Conservation (phyloP, 768 basidiomycete species). For the Suillus paluster region DNA sequence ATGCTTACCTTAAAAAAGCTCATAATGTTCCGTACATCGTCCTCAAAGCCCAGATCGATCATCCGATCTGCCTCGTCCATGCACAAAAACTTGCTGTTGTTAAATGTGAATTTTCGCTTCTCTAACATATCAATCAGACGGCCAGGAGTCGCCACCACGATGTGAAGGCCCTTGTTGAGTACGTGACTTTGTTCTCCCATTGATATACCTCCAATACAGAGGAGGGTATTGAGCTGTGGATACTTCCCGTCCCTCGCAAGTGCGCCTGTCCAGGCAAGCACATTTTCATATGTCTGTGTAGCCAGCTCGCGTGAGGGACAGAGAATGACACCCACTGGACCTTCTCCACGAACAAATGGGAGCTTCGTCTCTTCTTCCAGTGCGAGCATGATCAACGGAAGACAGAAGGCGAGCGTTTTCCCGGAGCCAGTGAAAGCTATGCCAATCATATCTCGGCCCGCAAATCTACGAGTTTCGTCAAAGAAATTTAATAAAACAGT, state of each 20-base stretch:
- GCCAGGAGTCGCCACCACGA: slow-evolving; percentile 97
- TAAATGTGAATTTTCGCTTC: slow-evolving; percentile 91
- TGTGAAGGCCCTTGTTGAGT: slow-evolving; percentile 88
- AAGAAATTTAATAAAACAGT: background rate
- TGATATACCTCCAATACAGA: slow-evolving; percentile 97
- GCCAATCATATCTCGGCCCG: slow-evolving; percentile 97
- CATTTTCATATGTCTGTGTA: slow-evolving; percentile 95
- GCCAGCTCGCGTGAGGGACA: slow-evolving; percentile 98
- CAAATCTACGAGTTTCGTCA: slow-evolving; percentile 60
- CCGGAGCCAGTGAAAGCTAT: slow-evolving; percentile 99
- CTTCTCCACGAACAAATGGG: slow-evolving; percentile 91
- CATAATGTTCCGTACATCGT: slow-evolving; percentile 98
- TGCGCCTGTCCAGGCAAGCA: slow-evolving; percentile 83
- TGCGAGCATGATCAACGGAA: slow-evolving; percentile 97
- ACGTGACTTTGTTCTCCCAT: slow-evolving; percentile 98
- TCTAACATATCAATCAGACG: slow-evolving; percentile 98
- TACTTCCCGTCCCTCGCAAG: slow-evolving; percentile 81
- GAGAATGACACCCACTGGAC: slow-evolving; percentile 94
- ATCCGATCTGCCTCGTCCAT: slow-evolving; percentile 99
- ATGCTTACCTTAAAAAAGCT: slow-evolving; percentile 90
- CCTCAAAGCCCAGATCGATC: slow-evolving; percentile 99
- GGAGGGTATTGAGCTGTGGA: slow-evolving; percentile 83
- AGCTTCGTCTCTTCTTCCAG: slow-evolving; percentile 92
- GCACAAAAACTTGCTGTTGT: slow-evolving; percentile 93
- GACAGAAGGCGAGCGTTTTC: slow-evolving; percentile 96